phyloP scores from a whole-genome alignment of 116 monocot species.

The Cymodocea nodosa region DNA sequence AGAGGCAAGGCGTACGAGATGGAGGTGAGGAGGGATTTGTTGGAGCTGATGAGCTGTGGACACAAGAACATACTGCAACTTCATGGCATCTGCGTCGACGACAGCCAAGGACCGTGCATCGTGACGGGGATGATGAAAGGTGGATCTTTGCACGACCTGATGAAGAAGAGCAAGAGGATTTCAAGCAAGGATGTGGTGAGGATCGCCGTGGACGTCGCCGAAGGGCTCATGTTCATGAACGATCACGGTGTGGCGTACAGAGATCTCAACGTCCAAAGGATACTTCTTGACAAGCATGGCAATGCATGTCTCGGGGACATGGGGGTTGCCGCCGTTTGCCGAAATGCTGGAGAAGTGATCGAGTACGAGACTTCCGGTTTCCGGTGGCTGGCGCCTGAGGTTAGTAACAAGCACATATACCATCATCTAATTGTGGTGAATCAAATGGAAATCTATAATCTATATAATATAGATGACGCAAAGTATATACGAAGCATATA shows the following conservation, averaged over 20 bases:
- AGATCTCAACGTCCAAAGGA: constrained; percentile 64
- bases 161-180: constrained; percentile 36
- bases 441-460: too few relatives aligned
- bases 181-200: constrained; percentile 31
- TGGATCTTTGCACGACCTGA: constrained; percentile 63
- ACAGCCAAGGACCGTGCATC: constrained; percentile 64
- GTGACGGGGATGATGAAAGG: constrained; percentile 71
- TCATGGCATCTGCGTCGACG: constrained; percentile 51
- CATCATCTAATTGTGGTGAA: too few relatives aligned
- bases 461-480: too few relatives aligned
- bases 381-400: constrained; percentile 95
- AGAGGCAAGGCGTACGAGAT: constrained; percentile 67
- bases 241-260: constrained; percentile 57
- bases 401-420: constrained; percentile 5
- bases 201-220: constrained; percentile 69
- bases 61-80: constrained; percentile 65
- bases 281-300: constrained; percentile 64
- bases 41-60: constrained; percentile 87
- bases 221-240: constrained; percentile 83
- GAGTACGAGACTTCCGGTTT: constrained; percentile 92
- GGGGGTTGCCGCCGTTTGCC: constrained; percentile 54
- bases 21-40: constrained; percentile 51
- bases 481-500: too few relatives aligned
- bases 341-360: constrained; percentile 56
- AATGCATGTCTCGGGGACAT: constrained; percentile 87